Evolutionary conservation across 2,329 filamentous ascomycete genomes (phyloP).

Genomic region (Pseudogymnoascus sp.): DNA sequence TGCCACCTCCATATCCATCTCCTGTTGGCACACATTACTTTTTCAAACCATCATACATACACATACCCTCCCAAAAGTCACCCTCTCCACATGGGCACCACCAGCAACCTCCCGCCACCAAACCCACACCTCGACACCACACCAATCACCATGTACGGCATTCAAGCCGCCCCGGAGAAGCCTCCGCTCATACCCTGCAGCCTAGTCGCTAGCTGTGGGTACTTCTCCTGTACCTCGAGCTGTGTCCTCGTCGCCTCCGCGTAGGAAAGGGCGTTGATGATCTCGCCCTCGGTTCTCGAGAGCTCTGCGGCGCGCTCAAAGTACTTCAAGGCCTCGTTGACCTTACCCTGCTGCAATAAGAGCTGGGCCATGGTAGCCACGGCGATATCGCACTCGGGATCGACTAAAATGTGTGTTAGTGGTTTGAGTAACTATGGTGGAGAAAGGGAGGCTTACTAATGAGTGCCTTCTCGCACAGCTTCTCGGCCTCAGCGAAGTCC

Average conservation of each 20-base stretch:
- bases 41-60: conserved; percentile 5
- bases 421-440: conserved; percentile 2
- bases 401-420: conserved; percentile 49
- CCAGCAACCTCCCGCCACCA: background rate
- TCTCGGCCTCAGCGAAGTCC: conserved; percentile 89
- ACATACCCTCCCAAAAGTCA: background rate
- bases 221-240: conserved; percentile 82
- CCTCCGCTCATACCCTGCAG: conserved; percentile 52
- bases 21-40: conserved; percentile 8
- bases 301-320: conserved; percentile 95
- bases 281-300: conserved; percentile 87
- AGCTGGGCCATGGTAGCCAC: conserved; percentile 98
- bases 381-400: conserved; percentile 97
- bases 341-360: conserved; percentile 94
- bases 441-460: conserved; percentile 63
- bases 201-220: conserved; percentile 68
- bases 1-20: background rate
- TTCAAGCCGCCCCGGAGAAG: conserved; percentile 24
- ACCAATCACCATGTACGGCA: background rate
- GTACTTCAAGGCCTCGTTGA: conserved; percentile 88
- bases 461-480: conserved; percentile 92
- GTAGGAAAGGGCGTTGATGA: conserved; percentile 92
- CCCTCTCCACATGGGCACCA: conserved; percentile 7
- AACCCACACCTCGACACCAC: background rate
- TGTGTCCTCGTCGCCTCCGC: conserved; percentile 95